phyloP scores from a whole-genome alignment of 73 alveolate species.

The Paramecium tetraurelia region DNA sequence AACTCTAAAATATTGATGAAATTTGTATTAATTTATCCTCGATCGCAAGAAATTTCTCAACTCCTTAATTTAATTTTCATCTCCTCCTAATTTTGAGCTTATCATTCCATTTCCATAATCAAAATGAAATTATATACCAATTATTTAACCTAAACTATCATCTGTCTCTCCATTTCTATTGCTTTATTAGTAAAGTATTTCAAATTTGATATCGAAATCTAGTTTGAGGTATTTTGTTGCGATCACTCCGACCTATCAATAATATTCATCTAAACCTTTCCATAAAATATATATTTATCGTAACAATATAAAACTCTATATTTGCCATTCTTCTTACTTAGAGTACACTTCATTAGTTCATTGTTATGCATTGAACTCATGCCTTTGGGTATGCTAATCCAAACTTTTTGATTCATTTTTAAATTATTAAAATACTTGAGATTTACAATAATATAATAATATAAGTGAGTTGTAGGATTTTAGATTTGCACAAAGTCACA shows the following conservation, averaged over 20 bases:
- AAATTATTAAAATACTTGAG: not conserved
- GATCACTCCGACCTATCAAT: not conserved
- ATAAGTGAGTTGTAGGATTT: not conserved
- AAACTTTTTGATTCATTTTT: not conserved
- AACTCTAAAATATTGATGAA: conserved; percentile 24
- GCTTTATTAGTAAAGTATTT: not conserved
- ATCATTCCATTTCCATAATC: not conserved
- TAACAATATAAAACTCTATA: not conserved
- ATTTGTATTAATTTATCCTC: conserved; percentile 32
- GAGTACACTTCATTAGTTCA: not conserved
- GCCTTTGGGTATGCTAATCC: not conserved
- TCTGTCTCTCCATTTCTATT: not conserved
- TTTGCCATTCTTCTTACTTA: not conserved
- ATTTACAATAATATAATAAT: not conserved
- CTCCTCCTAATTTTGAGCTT: not conserved
- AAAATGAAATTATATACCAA: not conserved
- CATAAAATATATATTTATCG: not conserved
- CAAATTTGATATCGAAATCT: not conserved
- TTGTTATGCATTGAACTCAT: not conserved
- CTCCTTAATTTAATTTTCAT: not conserved
- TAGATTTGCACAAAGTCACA: not conserved
- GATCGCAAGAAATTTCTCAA: not conserved
- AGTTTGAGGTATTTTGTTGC: not conserved
- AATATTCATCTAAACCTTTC: not conserved
- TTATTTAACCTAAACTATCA: not conserved